Evolutionary conservation across 495 filamentous ascomycete species (phyloP).

Genomic region (Penicillium herquei): DNA sequence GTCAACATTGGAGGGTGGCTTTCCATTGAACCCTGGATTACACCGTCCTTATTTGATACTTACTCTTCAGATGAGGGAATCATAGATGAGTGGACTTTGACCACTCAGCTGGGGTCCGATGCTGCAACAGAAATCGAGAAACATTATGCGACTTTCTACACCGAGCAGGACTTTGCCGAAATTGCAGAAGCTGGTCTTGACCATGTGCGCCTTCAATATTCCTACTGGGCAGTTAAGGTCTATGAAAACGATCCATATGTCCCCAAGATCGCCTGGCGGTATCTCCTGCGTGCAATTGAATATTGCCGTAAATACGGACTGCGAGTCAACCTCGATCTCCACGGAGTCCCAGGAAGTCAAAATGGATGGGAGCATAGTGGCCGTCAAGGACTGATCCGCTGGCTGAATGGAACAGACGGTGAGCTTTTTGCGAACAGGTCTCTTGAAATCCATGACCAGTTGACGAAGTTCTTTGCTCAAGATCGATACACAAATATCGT

Average conservation of each 20-base stretch:
- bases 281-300: conserved; percentile 89
- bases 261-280: conserved; percentile 84
- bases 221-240: conserved; percentile 90
- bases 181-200: conserved; percentile 90
- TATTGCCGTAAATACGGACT: conserved; percentile 91
- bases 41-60: conserved; percentile 77
- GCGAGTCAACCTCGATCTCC: conserved; percentile 90
- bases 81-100: conserved; percentile 87
- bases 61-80: conserved; percentile 63
- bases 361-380: conserved; percentile 93
- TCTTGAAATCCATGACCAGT: conserved; percentile 76
- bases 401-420: conserved; percentile 74
- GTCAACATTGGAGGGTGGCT: conserved; percentile 97
- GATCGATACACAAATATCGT: conserved; percentile 81
- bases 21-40: conserved; percentile 91
- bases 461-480: conserved; percentile 83
- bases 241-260: conserved; percentile 90
- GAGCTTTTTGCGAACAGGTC: conserved; percentile 65
- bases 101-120: conserved; percentile 60
- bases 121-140: conserved; percentile 69
- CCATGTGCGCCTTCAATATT: conserved; percentile 91
- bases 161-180: conserved; percentile 75
- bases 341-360: conserved; percentile 79
- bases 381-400: conserved; percentile 65
- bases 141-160: conserved; percentile 88